A percentile compares a stretch with the other conserved stretches of the same genome.
These are phyloP conservation scores for Fomitopsis betulina DNA, from an alignment of 1,284 basidiomycete species.

Conservation along the genomic window DNA sequence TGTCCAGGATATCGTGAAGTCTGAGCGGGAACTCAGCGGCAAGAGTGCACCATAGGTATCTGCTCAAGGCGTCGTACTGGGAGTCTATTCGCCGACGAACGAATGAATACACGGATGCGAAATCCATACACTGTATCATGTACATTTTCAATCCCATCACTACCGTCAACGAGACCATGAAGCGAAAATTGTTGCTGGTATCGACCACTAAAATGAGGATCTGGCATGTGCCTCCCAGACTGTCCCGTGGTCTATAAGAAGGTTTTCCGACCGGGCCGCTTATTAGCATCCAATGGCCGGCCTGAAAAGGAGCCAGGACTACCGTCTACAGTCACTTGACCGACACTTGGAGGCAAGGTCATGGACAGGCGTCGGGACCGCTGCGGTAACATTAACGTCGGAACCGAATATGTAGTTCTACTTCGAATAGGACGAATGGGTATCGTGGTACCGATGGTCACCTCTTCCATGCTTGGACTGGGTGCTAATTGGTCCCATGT, in stretches of 20 bases:
- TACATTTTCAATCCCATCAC: neutral
- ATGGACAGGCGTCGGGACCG: too few species aligned
- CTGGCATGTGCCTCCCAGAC: too few species aligned
- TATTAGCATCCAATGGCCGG: neutral
- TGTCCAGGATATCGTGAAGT: conserved; percentile 58
- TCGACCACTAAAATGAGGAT: neutral
- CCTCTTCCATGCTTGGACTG: too few species aligned
- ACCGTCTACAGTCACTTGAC: too few species aligned
- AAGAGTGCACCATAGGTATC: conserved; percentile 20
- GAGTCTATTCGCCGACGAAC: neutral
- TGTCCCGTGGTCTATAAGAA: neutral
- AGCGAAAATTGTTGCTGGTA: neutral
- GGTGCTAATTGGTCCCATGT: too few species aligned
- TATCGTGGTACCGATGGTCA: too few species aligned
- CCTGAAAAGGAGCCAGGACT: neutral
- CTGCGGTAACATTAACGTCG: too few species aligned
- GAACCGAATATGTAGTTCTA: too few species aligned
- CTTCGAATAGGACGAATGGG: too few species aligned
- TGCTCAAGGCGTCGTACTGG: neutral
- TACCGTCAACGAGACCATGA: neutral
- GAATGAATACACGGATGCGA: neutral
- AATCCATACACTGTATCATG: neutral
- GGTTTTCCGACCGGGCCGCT: neutral
- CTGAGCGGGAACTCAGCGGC: conserved; percentile 59
- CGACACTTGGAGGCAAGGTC: too few species aligned